A percentile compares a stretch with the other conserved stretches of the same genome.
phyloP scores from a whole-genome alignment of 805 yeast genomes.

The Myxozyma mucilagina region DNA sequence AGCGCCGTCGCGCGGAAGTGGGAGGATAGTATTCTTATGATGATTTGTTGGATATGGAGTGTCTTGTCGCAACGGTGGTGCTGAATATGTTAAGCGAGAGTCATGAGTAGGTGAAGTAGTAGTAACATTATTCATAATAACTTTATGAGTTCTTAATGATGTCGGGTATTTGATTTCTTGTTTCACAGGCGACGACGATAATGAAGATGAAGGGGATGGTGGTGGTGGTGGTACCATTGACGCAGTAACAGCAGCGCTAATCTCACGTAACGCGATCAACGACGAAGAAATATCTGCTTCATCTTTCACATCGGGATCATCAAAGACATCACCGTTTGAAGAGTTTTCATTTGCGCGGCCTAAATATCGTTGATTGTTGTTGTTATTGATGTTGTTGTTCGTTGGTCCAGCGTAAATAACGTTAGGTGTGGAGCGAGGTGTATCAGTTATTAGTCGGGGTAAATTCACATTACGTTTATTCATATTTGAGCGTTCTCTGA shows the following conservation, averaged over 20 bases:
- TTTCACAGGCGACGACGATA: too few species aligned
- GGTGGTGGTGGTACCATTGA: too few species aligned
- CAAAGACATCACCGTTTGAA: too few species aligned
- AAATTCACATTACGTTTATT: not conserved
- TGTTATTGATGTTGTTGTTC: not conserved
- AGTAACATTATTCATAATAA: not conserved
- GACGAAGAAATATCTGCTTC: not conserved
- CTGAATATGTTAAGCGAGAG: too few species aligned
- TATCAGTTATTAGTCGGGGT: conserved; percentile 5
- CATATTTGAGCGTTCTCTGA: not conserved
- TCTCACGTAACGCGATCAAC: not conserved
- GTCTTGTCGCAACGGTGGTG: too few species aligned
- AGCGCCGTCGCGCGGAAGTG: too few species aligned
- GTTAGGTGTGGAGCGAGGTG: not conserved
- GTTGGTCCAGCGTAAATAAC: not conserved
- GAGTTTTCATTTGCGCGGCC: not conserved
- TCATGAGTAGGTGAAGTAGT: not conserved
- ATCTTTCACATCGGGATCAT: not conserved
- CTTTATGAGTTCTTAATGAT: not conserved
- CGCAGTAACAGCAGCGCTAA: not conserved
- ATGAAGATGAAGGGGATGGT: too few species aligned
- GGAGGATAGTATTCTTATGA: too few species aligned
- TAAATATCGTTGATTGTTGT: not conserved
- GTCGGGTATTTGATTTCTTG: too few species aligned
- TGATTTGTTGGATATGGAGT: too few species aligned